A percentile compares a stretch with the other conserved stretches of the same genome.
These are phyloP conservation scores for Epichloe typhina DNA, from an alignment of 2,329 filamentous ascomycete species.

Conservation along the genomic window DNA sequence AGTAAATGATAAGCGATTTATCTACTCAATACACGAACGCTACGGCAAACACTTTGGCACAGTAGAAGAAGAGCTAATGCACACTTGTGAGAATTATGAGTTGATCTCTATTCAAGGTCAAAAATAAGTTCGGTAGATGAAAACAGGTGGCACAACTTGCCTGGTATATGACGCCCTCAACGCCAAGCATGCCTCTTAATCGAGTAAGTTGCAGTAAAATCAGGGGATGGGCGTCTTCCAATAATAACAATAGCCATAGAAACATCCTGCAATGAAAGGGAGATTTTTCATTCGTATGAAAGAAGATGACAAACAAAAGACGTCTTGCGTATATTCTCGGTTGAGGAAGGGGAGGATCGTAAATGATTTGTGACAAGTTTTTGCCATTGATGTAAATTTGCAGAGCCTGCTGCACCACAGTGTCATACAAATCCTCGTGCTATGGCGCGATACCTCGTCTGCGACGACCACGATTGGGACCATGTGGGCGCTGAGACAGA, in stretches of 20 bases:
- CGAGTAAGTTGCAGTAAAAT: constrained; percentile 1
- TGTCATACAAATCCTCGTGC: not conserved
- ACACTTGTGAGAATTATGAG: not conserved
- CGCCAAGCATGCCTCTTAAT: constrained; percentile 4
- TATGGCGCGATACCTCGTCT: constrained; percentile 41
- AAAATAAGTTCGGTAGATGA: not conserved
- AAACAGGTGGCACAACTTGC: constrained; percentile 2
- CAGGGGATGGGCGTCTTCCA: not conserved
- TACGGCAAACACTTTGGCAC: not conserved
- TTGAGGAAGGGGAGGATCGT: not conserved
- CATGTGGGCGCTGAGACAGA: constrained; percentile 72
- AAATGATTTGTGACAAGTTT: not conserved
- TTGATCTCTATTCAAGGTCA: not conserved
- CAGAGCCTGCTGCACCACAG: not conserved
- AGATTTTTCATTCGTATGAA: not conserved
- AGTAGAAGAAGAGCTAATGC: not conserved
- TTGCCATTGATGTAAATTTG: not conserved
- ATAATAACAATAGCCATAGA: not conserved
- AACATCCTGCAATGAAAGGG: not conserved
- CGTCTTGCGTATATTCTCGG: not conserved
- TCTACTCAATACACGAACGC: not conserved
- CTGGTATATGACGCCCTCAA: constrained; percentile 7
- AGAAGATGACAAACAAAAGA: not conserved
- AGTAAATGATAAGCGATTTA: not conserved
- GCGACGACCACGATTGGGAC: constrained; percentile 66